Evolutionary conservation across 2,329 filamentous ascomycete genomes (phyloP).

Genomic region (Aspergillus pseudoviridinutans): DNA sequence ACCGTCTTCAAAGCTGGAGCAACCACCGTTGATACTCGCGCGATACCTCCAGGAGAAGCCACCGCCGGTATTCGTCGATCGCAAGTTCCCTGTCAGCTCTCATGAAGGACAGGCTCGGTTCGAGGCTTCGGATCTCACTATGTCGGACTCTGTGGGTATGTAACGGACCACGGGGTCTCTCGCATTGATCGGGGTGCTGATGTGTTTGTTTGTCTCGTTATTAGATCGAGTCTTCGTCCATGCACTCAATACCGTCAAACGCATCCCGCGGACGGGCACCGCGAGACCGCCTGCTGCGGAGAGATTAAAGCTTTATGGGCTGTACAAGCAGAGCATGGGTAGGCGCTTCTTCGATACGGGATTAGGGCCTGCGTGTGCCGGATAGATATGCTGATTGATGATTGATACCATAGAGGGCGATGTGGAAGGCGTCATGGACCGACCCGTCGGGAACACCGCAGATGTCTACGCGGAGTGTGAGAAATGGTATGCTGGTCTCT

Average conservation of each 20-base stretch:
- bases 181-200: neutral
- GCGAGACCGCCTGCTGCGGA: slow-evolving; percentile 80
- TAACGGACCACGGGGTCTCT: slow-evolving; percentile 1
- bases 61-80: slow-evolving; percentile 21
- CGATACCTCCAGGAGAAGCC: slow-evolving; percentile 25
- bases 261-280: slow-evolving; percentile 89
- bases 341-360: slow-evolving; percentile 11
- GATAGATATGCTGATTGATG: slow-evolving; percentile 1
- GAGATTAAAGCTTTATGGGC: slow-evolving; percentile 87
- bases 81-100: slow-evolving; percentile 22
- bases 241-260: slow-evolving; percentile 97
- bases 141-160: slow-evolving; percentile 48
- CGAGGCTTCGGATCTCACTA: slow-evolving; percentile 25
- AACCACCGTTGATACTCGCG: neutral
- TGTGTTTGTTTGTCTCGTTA: neutral
- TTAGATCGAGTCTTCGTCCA: slow-evolving; percentile 97
- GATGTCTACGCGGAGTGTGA: slow-evolving; percentile 54
- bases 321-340: slow-evolving; percentile 98
- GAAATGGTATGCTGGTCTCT: slow-evolving; percentile 56
- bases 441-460: slow-evolving; percentile 57
- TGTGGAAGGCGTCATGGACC: slow-evolving; percentile 88
- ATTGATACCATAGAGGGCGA: slow-evolving; percentile 65
- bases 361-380: neutral
- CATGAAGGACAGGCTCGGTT: slow-evolving; percentile 28
- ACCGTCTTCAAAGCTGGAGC: neutral